Base-by-base conservation (phyloP, 176 grass and related monocot species). In the Miscanthus lutarioriparius region DNA sequence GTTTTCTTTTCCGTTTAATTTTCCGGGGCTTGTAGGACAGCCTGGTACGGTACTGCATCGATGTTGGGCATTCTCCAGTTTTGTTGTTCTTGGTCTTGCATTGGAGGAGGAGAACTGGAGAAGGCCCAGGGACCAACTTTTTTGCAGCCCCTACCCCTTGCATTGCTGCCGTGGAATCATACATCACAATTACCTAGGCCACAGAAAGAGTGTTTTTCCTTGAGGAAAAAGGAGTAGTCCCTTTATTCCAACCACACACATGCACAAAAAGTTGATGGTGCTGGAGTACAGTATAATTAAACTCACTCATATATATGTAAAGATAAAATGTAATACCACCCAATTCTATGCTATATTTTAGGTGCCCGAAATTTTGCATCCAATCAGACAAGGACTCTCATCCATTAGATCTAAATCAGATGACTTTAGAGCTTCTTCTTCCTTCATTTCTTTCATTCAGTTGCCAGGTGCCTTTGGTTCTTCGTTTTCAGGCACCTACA, bases 141-240 rank as follows among this genome's bases (percentile, higher is more conserved):
- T 82, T 64, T 82, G 72, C 87, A 81, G 49, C 86, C 72, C 64
- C 58, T 26, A 2, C 56, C 8, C 13, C 26, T 25, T 65, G 23
- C 63, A 28, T 70, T 64, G 70, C 82, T 69, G 80, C 79, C 80
- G 70, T 89, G 80, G 84, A 87, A 80, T 87, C 76, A 62, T 87
- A 61, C 76, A 87, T 69, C 89, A 76, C 89, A 91, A 80, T 80
- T 87, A 84, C 85, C 89, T 49, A 91, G 69, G 78, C 63, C 63
- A 63, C 75, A 86, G 58, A 62, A 62, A 83, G 48, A 49, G 71
- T 36, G 80, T n/a, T 61, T 82, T 61, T 28, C 39, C 62, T 58
- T 69, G 28, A 64, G 38, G 59, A 58, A 83, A 83, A 83, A 83
- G 26, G 79, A 54, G 15, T 19, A 20, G 25, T 26, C 39, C 67